Percentiles rank a stretch among this genome's conserved stretches.
Conservation (phyloP, 257 asterid species). For the Lithospermum erythrorhizon region DNA sequence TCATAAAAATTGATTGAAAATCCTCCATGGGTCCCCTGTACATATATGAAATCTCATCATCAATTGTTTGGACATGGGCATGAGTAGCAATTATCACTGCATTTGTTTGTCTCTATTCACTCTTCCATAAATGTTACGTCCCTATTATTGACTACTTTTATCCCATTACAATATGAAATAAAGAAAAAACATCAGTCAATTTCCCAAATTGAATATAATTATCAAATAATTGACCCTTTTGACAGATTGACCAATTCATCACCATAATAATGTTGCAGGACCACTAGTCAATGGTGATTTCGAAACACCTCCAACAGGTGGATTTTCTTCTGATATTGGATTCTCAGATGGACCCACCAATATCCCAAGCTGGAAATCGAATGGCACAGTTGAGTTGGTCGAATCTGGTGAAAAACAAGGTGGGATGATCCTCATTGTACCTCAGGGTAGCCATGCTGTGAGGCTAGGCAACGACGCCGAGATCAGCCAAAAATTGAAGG, state of each 20-base stretch:
- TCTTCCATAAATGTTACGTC: background rate
- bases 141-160: background rate
- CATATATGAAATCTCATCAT: background rate
- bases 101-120: too few relatives aligned
- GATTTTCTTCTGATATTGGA: conserved; percentile 38
- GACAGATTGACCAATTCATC: background rate
- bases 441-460: conserved; percentile 69
- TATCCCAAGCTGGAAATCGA: conserved; percentile 73
- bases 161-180: too few relatives aligned
- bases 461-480: conserved; percentile 91
- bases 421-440: conserved; percentile 92
- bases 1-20: too few relatives aligned
- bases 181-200: too few relatives aligned
- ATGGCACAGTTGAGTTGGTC: conserved; percentile 76
- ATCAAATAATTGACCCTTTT: background rate
- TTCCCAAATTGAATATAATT: background rate
- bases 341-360: conserved; percentile 36
- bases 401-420: conserved; percentile 86
- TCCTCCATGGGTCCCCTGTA: background rate
- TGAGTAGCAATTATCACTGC: background rate
- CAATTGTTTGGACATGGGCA: background rate
- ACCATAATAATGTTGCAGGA: conserved; percentile 21
- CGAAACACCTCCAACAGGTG: conserved; percentile 74
- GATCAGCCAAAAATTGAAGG: conserved; percentile 60
- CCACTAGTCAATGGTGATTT: conserved; percentile 74